These are phyloP conservation scores for Byssoonygena ceratinophila DNA, from an alignment of 2,329 filamentous ascomycete species.

Conservation along the genomic window DNA sequence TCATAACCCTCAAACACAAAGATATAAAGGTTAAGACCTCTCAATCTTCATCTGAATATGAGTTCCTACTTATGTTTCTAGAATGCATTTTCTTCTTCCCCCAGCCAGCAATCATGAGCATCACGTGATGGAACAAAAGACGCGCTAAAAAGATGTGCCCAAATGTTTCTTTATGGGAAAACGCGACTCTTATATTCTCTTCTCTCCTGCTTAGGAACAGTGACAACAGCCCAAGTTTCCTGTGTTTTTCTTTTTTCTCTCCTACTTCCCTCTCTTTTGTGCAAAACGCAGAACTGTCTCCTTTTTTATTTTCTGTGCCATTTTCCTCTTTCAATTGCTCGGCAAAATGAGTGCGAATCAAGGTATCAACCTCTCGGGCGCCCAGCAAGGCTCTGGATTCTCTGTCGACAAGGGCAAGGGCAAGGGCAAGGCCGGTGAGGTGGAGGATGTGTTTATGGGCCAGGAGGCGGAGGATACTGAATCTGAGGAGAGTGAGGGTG, in stretches of 20 bases:
- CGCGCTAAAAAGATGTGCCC: background rate
- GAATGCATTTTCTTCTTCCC: background rate
- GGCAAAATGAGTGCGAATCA: slow-evolving; percentile 5
- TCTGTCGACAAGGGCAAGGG: slow-evolving; percentile 66
- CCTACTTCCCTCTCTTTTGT: background rate
- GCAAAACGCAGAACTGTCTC: background rate
- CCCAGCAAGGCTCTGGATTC: background rate
- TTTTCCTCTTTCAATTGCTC: background rate
- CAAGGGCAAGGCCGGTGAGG: slow-evolving; percentile 63
- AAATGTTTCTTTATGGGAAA: background rate
- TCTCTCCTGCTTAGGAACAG: background rate
- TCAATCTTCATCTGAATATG: no score
- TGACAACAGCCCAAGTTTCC: background rate
- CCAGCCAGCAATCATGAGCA: background rate
- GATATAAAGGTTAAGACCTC: no score
- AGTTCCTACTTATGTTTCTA: no score
- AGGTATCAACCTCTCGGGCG: background rate
- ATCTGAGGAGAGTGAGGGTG: slow-evolving; percentile 56
- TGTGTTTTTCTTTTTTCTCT: background rate
- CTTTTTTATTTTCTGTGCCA: background rate
- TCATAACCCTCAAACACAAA: no score
- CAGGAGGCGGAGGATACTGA: slow-evolving; percentile 57
- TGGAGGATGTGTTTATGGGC: slow-evolving; percentile 57
- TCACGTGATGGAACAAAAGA: background rate
- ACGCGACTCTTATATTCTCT: background rate